phyloP scores from a whole-genome alignment of 176 grass and related monocot species.

The Oropetium thomaeum region DNA sequence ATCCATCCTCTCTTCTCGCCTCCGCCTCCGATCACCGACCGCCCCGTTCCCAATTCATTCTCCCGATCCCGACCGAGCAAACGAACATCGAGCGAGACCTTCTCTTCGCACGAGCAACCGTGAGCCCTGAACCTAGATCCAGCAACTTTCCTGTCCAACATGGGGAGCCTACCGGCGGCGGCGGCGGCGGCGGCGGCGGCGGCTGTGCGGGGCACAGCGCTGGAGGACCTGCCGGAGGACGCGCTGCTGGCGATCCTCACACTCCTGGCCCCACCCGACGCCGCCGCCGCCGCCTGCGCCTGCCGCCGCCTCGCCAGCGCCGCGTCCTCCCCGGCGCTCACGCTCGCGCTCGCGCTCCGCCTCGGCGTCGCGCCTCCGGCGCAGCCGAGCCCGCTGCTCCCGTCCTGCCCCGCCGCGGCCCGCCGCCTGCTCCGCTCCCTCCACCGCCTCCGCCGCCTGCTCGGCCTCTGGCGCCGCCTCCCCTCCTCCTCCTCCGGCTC shows the following conservation, averaged over 20 bases:
- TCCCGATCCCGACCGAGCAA: not conserved
- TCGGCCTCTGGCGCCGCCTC: conserved; percentile 57
- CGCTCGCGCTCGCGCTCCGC: conserved; percentile 41
- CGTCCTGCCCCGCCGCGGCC: conserved; percentile 14
- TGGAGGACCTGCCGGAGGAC: conserved; percentile 57
- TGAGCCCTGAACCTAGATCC: not conserved
- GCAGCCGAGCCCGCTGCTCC: not conserved
- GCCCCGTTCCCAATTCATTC: not conserved
- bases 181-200: conserved; percentile 24
- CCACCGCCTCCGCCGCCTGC: conserved; percentile 44
- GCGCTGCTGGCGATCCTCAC: conserved; percentile 46
- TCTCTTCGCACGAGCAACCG: not conserved
- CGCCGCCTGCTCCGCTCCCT: conserved; percentile 38
- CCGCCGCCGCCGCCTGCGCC: conserved; percentile 34
- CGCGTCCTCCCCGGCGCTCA: conserved; percentile 46
- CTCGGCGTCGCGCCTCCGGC: conserved; percentile 27
- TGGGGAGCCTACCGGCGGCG: conserved; percentile 34
- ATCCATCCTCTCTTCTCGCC: not conserved
- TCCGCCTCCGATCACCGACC: conserved; percentile 36
- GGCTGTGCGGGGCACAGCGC: conserved; percentile 2
- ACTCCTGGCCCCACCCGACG: conserved; percentile 43
- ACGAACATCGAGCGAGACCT: conserved; percentile 18
- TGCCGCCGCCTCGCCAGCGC: conserved; percentile 38
- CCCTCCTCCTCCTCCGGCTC: conserved; percentile 1
- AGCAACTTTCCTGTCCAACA: not conserved